These are phyloP conservation scores for Exidia glandulosa DNA, from an alignment of 768 basidiomycete species.

Conservation along the genomic window DNA sequence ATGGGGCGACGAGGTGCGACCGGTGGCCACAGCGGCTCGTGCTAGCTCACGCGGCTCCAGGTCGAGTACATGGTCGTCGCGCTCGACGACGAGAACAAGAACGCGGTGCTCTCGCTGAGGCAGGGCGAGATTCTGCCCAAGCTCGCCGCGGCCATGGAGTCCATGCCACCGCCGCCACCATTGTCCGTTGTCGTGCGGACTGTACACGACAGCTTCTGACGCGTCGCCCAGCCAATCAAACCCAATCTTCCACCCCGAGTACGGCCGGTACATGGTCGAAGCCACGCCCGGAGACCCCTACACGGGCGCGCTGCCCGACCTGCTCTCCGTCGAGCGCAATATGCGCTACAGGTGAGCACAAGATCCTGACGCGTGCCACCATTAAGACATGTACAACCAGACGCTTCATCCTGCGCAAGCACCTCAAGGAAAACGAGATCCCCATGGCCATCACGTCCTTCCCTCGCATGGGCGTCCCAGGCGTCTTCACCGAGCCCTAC, in stretches of 20 bases:
- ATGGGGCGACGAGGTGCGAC: conserved; percentile 93
- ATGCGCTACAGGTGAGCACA: conserved; percentile 78
- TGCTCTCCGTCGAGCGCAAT: conserved; percentile 83
- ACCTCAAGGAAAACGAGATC: conserved; percentile 76
- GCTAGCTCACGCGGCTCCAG: conserved; percentile 28
- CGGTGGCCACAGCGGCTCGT: neutral
- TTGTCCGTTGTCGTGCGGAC: neutral
- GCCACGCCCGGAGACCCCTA: conserved; percentile 95
- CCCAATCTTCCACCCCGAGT: conserved; percentile 95
- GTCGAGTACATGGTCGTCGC: conserved; percentile 93
- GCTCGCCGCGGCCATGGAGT: conserved; percentile 28
- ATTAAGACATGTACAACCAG: conserved; percentile 46
- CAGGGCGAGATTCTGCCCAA: conserved; percentile 89
- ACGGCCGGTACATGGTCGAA: conserved; percentile 97
- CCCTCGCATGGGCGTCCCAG: conserved; percentile 80
- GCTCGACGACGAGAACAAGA: conserved; percentile 67
- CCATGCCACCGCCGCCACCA: neutral
- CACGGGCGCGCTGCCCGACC: conserved; percentile 73
- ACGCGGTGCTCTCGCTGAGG: conserved; percentile 82
- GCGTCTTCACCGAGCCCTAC: conserved; percentile 87
- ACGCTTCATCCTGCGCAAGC: conserved; percentile 70
- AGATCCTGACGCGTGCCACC: conserved; percentile 88
- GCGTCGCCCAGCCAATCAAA: conserved; percentile 43
- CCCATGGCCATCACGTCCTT: conserved; percentile 94
- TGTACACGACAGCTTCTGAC: conserved; percentile 1